Conservation (phyloP, 2,329 filamentous ascomycete genomes). For the Hymenoscyphus infarciens region DNA sequence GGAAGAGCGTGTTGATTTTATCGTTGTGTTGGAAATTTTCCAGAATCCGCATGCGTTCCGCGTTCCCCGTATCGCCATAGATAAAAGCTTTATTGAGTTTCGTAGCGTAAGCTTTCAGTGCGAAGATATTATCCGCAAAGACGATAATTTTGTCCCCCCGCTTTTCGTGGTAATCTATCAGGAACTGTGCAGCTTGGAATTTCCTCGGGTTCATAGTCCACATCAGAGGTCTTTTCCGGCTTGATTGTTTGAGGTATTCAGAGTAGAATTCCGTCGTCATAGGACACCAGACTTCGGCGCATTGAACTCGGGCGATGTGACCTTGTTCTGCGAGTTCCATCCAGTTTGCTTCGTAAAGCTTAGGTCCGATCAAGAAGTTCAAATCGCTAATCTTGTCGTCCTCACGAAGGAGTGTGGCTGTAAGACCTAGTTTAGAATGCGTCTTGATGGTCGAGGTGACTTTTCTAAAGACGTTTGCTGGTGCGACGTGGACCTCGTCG, state of each 20-base stretch:
- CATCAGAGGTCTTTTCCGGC: slow-evolving; percentile 64
- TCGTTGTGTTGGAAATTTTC: slow-evolving; percentile 96
- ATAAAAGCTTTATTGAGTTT: slow-evolving; percentile 87
- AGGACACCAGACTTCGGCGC: slow-evolving; percentile 97
- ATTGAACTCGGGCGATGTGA: slow-evolving; percentile 95
- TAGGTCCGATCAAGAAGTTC: slow-evolving; percentile 96
- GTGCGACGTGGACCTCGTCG: slow-evolving; percentile 97
- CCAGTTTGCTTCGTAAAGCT: slow-evolving; percentile 98
- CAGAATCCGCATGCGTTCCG: slow-evolving; percentile 80
- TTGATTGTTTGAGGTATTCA: slow-evolving; percentile 76
- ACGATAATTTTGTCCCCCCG: slow-evolving; percentile 97
- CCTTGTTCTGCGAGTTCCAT: slow-evolving; percentile 97
- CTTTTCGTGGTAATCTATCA: slow-evolving; percentile 97
- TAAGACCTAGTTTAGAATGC: slow-evolving; percentile 91
- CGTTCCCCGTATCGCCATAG: slow-evolving; percentile 81
- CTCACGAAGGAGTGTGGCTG: slow-evolving; percentile 88
- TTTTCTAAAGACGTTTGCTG: slow-evolving; percentile 91
- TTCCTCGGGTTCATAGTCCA: slow-evolving; percentile 98
- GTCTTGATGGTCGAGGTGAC: slow-evolving; percentile 92
- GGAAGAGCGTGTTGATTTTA: slow-evolving; percentile 84
- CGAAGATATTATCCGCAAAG: slow-evolving; percentile 96
- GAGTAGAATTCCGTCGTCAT: slow-evolving; percentile 99
- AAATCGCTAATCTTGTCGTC: slow-evolving; percentile 98
- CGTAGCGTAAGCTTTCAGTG: slow-evolving; percentile 77
- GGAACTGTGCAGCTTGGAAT: slow-evolving; percentile 93